Evolutionary conservation across 2,329 filamentous ascomycete species (phyloP).

Genomic region (Chalaropsis ovoidea): DNA sequence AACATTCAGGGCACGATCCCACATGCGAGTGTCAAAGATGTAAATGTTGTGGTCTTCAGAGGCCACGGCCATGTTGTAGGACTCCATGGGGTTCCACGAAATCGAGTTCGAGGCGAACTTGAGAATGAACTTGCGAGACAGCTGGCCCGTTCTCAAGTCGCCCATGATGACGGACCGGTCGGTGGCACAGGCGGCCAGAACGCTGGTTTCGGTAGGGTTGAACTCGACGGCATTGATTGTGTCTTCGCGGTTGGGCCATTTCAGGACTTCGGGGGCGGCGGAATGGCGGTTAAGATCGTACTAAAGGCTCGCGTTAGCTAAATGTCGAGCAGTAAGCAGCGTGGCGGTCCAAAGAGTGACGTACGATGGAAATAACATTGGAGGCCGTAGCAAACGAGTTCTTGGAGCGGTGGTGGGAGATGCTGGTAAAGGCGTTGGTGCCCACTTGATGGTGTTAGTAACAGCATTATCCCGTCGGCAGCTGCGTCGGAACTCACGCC

Average conservation of each 20-base stretch:
- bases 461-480: not conserved
- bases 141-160: conserved; percentile 76
- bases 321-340: not conserved
- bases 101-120: conserved; percentile 75
- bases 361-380: conserved; percentile 59
- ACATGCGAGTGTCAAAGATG: conserved; percentile 88
- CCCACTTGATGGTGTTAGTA: conserved; percentile 42
- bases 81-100: conserved; percentile 93
- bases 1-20: conserved; percentile 78
- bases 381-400: conserved; percentile 73
- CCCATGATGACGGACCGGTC: conserved; percentile 85
- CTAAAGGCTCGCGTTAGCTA: conserved; percentile 4
- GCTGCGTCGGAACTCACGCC: conserved; percentile 35
- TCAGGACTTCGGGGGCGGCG: conserved; percentile 68
- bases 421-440: conserved; percentile 65
- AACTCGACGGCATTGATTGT: conserved; percentile 83
- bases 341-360: not conserved
- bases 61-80: conserved; percentile 86
- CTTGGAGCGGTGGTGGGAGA: conserved; percentile 70
- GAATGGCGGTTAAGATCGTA: conserved; percentile 79
- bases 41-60: conserved; percentile 86
- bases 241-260: conserved; percentile 80
- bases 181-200: conserved; percentile 73
- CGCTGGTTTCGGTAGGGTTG: conserved; percentile 87
- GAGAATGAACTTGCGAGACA: conserved; percentile 70